These are phyloP conservation scores for Priceomyces castillae DNA, from an alignment of 805 yeast species.

Conservation along the genomic window DNA sequence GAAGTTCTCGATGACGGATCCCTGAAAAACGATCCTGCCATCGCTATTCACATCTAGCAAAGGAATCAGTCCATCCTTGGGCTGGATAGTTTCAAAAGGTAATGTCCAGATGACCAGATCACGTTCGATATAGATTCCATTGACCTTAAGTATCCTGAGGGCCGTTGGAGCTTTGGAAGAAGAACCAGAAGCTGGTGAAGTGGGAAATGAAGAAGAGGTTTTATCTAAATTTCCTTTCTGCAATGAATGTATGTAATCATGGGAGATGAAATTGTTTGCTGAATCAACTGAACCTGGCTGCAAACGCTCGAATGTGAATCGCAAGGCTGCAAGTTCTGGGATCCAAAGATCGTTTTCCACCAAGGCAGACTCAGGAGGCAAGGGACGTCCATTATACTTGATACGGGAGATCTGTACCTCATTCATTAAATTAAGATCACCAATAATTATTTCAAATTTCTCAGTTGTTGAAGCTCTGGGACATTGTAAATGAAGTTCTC, in stretches of 20 bases:
- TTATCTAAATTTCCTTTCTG: conserved; percentile 3
- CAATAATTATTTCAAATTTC: conserved; percentile 27
- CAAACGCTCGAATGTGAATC: conserved; percentile 48
- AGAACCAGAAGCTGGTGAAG: background rate
- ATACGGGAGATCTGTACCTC: conserved; percentile 22
- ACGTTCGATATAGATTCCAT: conserved; percentile 28
- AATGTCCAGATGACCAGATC: conserved; percentile 29
- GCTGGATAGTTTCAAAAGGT: conserved; percentile 17
- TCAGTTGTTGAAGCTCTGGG: conserved; percentile 25
- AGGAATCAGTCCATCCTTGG: conserved; percentile 6
- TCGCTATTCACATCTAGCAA: conserved; percentile 17
- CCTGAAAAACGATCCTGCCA: conserved; percentile 25
- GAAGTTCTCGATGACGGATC: conserved; percentile 31
- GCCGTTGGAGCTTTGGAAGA: conserved; percentile 13
- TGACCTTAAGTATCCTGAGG: conserved; percentile 28
- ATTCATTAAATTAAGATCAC: conserved; percentile 24
- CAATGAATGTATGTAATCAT: conserved; percentile 18
- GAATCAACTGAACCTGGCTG: conserved; percentile 39
- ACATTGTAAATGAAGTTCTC: conserved; percentile 35
- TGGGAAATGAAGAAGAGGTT: background rate
- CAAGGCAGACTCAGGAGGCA: conserved; percentile 12
- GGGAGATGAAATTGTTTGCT: conserved; percentile 30
- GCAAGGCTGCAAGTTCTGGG: conserved; percentile 38
- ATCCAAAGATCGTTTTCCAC: conserved; percentile 35
- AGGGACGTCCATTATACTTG: conserved; percentile 9